phyloP scores from a whole-genome alignment of 2,329 filamentous ascomycete species.

The Dactylellina parvicollis region DNA sequence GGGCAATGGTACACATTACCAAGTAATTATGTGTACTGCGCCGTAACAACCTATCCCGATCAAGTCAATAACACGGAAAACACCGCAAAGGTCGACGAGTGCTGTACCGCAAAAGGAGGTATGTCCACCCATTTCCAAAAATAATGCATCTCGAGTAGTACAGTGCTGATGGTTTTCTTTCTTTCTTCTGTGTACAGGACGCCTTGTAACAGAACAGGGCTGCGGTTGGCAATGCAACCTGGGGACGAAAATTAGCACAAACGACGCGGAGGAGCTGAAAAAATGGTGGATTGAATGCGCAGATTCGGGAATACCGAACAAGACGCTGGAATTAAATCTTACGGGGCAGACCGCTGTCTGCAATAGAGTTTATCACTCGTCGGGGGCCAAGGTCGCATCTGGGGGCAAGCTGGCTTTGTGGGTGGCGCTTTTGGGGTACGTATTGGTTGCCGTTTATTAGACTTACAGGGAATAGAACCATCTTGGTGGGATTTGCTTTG shows the following conservation, averaged over 20 bases:
- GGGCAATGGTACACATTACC: background rate
- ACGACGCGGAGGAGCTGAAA: background rate
- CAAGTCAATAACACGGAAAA: background rate
- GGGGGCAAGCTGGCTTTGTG: too few relatives aligned
- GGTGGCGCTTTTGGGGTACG: too few relatives aligned
- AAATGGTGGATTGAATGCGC: slow-evolving; percentile 8
- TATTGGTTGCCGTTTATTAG: too few relatives aligned
- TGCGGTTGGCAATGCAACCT: slow-evolving; percentile 2
- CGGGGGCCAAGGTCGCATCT: too few relatives aligned
- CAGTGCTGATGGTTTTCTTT: background rate
- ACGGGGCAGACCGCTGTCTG: too few relatives aligned
- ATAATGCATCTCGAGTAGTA: background rate
- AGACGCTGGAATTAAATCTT: too few relatives aligned
- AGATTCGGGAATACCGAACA: background rate
- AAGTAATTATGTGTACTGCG: background rate
- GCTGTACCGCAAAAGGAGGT: slow-evolving; percentile 1
- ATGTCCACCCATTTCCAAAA: background rate
- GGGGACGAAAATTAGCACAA: background rate
- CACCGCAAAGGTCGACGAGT: background rate
- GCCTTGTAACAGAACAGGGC: background rate
- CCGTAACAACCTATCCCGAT: background rate
- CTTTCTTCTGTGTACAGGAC: background rate
- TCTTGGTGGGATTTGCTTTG: too few relatives aligned
- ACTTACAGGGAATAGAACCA: too few relatives aligned
- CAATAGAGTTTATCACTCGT: too few relatives aligned